Evolutionary conservation across 306 rosid species (phyloP).

Genomic region (Trifolium pratense): DNA sequence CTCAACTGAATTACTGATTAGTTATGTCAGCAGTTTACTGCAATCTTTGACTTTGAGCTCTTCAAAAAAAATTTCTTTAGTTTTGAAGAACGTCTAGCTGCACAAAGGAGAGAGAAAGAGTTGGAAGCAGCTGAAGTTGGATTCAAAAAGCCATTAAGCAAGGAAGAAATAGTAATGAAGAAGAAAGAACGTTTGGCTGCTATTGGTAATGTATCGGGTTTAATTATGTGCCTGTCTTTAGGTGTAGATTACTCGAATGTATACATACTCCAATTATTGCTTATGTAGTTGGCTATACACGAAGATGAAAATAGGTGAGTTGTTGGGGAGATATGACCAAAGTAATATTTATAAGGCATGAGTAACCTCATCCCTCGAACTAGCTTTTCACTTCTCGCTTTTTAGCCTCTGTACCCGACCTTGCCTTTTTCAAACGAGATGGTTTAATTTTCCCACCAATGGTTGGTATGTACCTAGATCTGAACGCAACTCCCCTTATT

Average conservation of each 20-base stretch:
- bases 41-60: slow-evolving; percentile 37
- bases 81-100: slow-evolving; percentile 95
- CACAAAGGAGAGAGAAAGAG: slow-evolving; percentile 93
- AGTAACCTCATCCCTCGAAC: not conserved
- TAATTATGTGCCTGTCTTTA: slow-evolving; percentile 12
- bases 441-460: not conserved
- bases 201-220: slow-evolving; percentile 71
- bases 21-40: slow-evolving; percentile 25
- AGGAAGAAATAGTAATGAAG: slow-evolving; percentile 83
- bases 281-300: slow-evolving; percentile 17
- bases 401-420: not conserved
- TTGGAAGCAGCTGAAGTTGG: slow-evolving; percentile 74
- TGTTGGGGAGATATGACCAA: not conserved
- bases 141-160: slow-evolving; percentile 83
- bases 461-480: not conserved
- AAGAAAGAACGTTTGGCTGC: slow-evolving; percentile 98
- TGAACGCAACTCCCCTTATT: not conserved
- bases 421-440: not conserved
- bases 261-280: slow-evolving; percentile 35
- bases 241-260: slow-evolving; percentile 28
- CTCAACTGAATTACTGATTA: slow-evolving; percentile 17
- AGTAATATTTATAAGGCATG: not conserved
- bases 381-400: not conserved
- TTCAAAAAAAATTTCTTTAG: slow-evolving; percentile 59
- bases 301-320: slow-evolving; percentile 12